These are phyloP conservation scores for Thamnidium elegans DNA, from an alignment of 192 early-diverging fungal genomes.

Conservation along the genomic window DNA sequence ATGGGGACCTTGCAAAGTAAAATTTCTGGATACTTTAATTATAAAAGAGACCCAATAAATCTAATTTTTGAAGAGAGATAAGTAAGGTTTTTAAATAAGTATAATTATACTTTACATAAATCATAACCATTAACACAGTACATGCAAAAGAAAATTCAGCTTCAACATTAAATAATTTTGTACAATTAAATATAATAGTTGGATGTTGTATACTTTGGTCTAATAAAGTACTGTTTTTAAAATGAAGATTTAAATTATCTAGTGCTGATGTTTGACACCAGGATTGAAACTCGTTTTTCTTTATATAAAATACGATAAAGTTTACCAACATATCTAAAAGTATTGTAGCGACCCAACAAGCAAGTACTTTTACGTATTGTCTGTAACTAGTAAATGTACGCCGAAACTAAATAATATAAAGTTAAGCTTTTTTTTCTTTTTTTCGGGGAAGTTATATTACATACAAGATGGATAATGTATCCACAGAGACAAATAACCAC, in stretches of 20 bases:
- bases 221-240: too few relatives aligned
- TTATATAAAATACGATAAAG: not conserved
- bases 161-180: not conserved
- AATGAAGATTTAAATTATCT: too few relatives aligned
- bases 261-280: not conserved
- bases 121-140: not conserved
- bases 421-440: too few relatives aligned
- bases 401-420: too few relatives aligned
- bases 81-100: too few relatives aligned
- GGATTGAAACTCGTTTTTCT: not conserved
- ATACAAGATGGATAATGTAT: not conserved
- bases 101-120: constrained; percentile 2
- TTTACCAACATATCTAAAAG: not conserved
- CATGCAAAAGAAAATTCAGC: constrained; percentile 8
- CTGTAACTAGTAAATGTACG: not conserved
- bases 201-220: too few relatives aligned
- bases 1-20: not conserved
- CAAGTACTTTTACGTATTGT: not conserved
- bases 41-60: constrained; percentile 10
- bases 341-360: not conserved
- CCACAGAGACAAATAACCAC: constrained; percentile 2
- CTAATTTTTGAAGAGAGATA: not conserved
- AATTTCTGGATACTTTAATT: constrained; percentile 1
- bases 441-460: too few relatives aligned
- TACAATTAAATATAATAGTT: not conserved